Evolutionary conservation across 352 stramenopile species (phyloP).

Genomic region (Phytopythium litorale): DNA sequence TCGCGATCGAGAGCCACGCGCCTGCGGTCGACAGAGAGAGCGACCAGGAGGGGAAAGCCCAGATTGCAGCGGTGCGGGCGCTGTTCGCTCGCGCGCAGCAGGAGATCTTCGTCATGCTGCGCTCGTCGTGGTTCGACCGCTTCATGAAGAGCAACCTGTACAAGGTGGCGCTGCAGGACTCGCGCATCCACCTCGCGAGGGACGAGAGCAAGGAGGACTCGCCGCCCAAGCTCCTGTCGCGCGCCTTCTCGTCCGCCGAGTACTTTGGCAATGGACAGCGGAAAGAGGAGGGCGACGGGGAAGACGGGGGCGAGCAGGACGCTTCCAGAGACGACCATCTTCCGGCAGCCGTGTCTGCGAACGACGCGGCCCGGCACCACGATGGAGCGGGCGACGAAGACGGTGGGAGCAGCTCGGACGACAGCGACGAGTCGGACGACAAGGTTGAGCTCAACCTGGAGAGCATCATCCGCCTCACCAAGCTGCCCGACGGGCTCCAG

Average conservation of each 20-base stretch:
- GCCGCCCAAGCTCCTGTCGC: constrained; percentile 57
- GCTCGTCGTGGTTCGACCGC: constrained; percentile 75
- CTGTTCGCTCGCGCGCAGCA: constrained; percentile 69
- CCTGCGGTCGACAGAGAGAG: constrained; percentile 41
- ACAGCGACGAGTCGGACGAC: constrained; percentile 33
- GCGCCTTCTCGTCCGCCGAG: constrained; percentile 50
- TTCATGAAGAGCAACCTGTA: constrained; percentile 87
- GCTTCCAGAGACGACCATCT: not conserved
- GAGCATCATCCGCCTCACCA: constrained; percentile 82
- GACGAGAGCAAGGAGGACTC: constrained; percentile 64
- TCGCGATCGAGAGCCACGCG: constrained; percentile 33
- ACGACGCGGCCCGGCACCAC: not conserved
- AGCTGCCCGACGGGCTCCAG: constrained; percentile 71
- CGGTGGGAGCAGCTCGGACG: constrained; percentile 33
- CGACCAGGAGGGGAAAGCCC: constrained; percentile 16
- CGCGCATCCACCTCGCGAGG: constrained; percentile 53
- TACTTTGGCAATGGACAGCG: constrained; percentile 14
- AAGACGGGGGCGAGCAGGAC: constrained; percentile 1
- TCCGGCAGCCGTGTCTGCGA: not conserved
- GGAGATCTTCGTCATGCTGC: constrained; percentile 80
- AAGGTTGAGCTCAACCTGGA: constrained; percentile 74
- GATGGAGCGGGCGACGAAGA: constrained; percentile 17
- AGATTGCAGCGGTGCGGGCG: constrained; percentile 31
- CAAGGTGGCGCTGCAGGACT: constrained; percentile 73
- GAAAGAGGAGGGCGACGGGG: constrained; percentile 5